Evolutionary conservation across 495 filamentous ascomycete genomes (phyloP).

Genomic region (Rhypophila decipiens): DNA sequence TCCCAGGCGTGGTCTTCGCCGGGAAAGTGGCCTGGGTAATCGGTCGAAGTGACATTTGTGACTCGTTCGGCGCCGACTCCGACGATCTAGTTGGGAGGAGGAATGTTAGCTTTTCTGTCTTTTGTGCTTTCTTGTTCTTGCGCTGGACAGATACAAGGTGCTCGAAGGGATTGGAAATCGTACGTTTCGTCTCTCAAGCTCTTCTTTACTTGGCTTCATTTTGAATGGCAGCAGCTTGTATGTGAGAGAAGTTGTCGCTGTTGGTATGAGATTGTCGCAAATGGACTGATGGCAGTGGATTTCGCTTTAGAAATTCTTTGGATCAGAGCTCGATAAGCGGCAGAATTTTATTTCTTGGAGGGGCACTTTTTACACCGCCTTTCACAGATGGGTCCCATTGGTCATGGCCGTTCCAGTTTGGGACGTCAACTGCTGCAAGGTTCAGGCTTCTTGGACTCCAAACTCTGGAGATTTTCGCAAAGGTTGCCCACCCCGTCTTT

Average conservation of each 20-base stretch:
- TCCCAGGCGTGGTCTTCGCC: constrained; percentile 88
- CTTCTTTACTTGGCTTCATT: constrained; percentile 26
- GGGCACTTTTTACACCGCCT: constrained; percentile 23
- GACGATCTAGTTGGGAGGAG: constrained; percentile 53
- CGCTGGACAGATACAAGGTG: too few species aligned
- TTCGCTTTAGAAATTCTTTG: not conserved
- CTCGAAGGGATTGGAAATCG: constrained; percentile 2
- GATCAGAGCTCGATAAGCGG: constrained; percentile 3
- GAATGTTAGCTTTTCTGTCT: too few species aligned
- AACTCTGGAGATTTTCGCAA: too few species aligned
- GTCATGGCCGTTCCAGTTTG: too few species aligned
- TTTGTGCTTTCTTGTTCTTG: too few species aligned
- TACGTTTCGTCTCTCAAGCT: constrained; percentile 37
- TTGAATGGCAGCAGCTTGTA: not conserved
- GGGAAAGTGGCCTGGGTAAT: constrained; percentile 85
- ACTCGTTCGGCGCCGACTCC: constrained; percentile 83
- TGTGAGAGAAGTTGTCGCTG: not conserved
- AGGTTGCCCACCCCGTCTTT: too few species aligned
- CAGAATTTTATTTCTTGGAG: constrained; percentile 30
- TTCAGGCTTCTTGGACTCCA: too few species aligned
- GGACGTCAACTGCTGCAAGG: not conserved
- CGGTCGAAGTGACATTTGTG: constrained; percentile 77
- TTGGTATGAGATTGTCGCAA: not conserved
- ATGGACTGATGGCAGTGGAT: not conserved
- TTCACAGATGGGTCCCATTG: constrained; percentile 4